These are phyloP conservation scores for Jacaranda mimosifolia DNA, from an alignment of 257 asterid genomes.

Conservation along the genomic window DNA sequence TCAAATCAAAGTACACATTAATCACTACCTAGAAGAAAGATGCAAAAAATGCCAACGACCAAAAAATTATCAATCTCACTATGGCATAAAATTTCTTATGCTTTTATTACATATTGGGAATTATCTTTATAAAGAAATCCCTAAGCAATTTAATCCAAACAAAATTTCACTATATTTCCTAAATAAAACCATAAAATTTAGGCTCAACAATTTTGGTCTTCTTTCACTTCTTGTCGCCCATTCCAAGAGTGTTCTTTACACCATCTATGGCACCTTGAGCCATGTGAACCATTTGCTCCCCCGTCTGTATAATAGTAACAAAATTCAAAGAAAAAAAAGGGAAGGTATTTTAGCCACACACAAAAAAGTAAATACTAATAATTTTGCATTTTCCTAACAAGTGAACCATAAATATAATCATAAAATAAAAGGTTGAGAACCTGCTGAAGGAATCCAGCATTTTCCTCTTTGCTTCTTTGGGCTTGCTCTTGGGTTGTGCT, in stretches of 20 bases:
- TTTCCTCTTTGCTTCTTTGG: conserved; percentile 57
- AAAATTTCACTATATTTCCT: too few species aligned
- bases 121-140: too few species aligned
- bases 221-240: conserved; percentile 65
- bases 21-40: background rate
- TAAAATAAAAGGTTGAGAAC: conserved; percentile 23
- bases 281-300: conserved; percentile 64
- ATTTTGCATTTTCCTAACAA: too few species aligned
- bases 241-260: conserved; percentile 73
- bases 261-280: conserved; percentile 87
- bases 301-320: conserved; percentile 45
- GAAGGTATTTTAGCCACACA: too few species aligned
- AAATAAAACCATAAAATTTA: too few species aligned
- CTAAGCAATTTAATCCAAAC: too few species aligned
- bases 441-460: conserved; percentile 64
- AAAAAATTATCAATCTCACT: too few species aligned
- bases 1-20: background rate
- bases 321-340: background rate
- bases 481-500: conserved; percentile 46
- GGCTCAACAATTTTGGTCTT: background rate
- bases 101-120: too few species aligned
- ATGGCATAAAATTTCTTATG: too few species aligned
- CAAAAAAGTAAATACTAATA: background rate
- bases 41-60: background rate
- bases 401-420: too few species aligned